A percentile compares a stretch with the other conserved stretches of the same genome.
phyloP scores from a whole-genome alignment of 805 yeast species.

The Wickerhamomyces xylosicus region DNA sequence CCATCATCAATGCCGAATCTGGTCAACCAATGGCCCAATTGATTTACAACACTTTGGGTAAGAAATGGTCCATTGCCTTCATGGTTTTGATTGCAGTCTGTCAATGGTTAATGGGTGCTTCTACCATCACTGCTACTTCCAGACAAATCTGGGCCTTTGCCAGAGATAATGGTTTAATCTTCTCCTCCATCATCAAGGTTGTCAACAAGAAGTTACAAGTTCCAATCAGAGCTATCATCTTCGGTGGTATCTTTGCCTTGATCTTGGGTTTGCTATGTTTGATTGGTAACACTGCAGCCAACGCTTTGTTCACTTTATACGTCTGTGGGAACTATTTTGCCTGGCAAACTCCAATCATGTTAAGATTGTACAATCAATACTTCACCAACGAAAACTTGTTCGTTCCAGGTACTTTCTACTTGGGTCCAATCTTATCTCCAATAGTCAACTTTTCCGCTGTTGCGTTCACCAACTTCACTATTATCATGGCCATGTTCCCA shows the following conservation, averaged over 20 bases:
- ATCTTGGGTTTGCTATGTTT: slow-evolving; percentile 30
- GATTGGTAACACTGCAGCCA: slow-evolving; percentile 32
- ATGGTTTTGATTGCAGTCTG: slow-evolving; percentile 48
- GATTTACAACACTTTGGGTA: slow-evolving; percentile 51
- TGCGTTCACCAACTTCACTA: slow-evolving; percentile 39
- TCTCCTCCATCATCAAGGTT: slow-evolving; percentile 42
- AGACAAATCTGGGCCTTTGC: slow-evolving; percentile 71
- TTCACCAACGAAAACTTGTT: slow-evolving; percentile 42
- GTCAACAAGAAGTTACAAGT: slow-evolving; percentile 48
- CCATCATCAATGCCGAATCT: slow-evolving; percentile 31
- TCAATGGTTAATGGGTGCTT: slow-evolving; percentile 60
- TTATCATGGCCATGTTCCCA: slow-evolving; percentile 57
- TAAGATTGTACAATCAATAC: slow-evolving; percentile 11
- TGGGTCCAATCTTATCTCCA: slow-evolving; percentile 40
- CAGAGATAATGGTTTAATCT: slow-evolving; percentile 66
- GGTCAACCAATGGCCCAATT: slow-evolving; percentile 63
- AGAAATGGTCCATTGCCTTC: slow-evolving; percentile 56
- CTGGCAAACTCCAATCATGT: slow-evolving; percentile 29
- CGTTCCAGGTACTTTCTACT: slow-evolving; percentile 56
- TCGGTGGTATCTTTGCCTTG: slow-evolving; percentile 27
- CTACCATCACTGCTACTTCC: slow-evolving; percentile 49
- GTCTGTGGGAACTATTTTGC: slow-evolving; percentile 34
- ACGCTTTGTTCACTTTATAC: slow-evolving; percentile 32
- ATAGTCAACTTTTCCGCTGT: slow-evolving; percentile 36
- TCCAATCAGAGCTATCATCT: slow-evolving; percentile 53